A percentile compares a stretch with the other conserved stretches of the same genome.
Evolutionary conservation across 1,139 yeast genomes (phyloP).

Genomic region (Meyerozyma sp.): DNA sequence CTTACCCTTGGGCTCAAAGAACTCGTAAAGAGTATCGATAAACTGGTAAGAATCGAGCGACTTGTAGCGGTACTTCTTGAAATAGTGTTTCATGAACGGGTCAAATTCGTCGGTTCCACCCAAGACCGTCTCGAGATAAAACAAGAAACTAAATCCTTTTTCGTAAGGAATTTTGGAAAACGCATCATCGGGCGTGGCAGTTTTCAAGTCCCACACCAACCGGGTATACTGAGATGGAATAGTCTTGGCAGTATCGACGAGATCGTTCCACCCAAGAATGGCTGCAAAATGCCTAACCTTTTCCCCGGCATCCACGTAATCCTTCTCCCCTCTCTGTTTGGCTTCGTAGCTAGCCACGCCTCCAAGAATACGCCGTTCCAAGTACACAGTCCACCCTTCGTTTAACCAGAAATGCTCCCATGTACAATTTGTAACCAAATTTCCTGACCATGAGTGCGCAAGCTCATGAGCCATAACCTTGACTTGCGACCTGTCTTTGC

Average conservation of each 20-base stretch:
- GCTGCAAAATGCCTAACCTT: conserved; percentile 26
- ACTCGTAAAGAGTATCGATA: conserved; percentile 25
- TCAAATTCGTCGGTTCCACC: conserved; percentile 26
- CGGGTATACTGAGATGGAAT: conserved; percentile 18
- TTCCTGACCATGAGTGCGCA: conserved; percentile 37
- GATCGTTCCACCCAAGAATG: conserved; percentile 26
- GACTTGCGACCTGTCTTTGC: conserved; percentile 31
- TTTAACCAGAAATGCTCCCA: conserved; percentile 39
- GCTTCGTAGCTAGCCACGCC: conserved; percentile 25
- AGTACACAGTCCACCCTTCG: conserved; percentile 37
- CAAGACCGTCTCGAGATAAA: conserved; percentile 20
- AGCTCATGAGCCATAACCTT: conserved; percentile 35
- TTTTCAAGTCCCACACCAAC: conserved; percentile 24
- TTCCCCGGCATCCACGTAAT: conserved; percentile 23
- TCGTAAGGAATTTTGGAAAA: conserved; percentile 33
- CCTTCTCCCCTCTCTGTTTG: conserved; percentile 13
- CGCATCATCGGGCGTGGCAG: conserved; percentile 29
- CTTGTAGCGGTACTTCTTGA: conserved; percentile 24
- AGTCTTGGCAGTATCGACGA: conserved; percentile 18
- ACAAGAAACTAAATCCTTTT: conserved; percentile 31
- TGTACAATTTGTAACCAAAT: conserved; percentile 30
- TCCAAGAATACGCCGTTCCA: conserved; percentile 31
- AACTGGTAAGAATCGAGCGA: conserved; percentile 28
- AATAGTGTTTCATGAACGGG: conserved; percentile 28
- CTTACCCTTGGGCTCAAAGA: conserved; percentile 18